These are phyloP conservation scores for Pseudovirgaria hyperparasitica DNA, from an alignment of 2,329 filamentous ascomycete genomes.

Conservation along the genomic window DNA sequence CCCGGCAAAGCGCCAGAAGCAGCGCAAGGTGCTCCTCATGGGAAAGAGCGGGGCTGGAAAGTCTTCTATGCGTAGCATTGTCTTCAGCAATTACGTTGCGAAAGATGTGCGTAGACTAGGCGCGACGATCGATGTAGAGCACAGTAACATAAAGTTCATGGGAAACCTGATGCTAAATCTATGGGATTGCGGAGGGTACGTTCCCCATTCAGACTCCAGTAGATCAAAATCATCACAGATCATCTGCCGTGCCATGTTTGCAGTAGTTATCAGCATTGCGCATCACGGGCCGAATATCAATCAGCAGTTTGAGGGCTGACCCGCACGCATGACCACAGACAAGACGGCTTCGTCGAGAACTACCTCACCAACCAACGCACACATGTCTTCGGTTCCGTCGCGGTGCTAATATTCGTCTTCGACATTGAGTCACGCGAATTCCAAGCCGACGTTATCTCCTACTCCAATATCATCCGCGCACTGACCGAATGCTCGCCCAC, in stretches of 20 bases:
- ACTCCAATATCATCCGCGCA: constrained; percentile 79
- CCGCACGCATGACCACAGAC: no score
- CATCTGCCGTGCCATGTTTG: background rate
- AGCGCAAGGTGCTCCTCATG: constrained; percentile 45
- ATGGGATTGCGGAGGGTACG: constrained; percentile 90
- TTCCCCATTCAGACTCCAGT: background rate
- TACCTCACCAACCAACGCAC: constrained; percentile 91
- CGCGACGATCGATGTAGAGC: constrained; percentile 95
- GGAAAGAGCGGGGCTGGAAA: constrained; percentile 96
- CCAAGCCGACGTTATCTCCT: constrained; percentile 83
- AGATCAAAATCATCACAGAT: no score
- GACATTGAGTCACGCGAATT: constrained; percentile 95
- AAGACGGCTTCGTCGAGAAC: constrained; percentile 98
- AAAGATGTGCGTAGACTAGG: constrained; percentile 87
- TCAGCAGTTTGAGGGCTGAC: background rate
- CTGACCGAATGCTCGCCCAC: constrained; percentile 70
- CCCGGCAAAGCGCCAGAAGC: constrained; percentile 41
- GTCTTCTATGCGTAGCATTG: constrained; percentile 96
- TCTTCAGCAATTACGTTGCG: constrained; percentile 97
- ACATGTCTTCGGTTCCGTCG: constrained; percentile 93
- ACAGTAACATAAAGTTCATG: constrained; percentile 97
- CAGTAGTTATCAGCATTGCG: background rate
- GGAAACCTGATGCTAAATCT: constrained; percentile 94
- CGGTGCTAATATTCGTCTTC: constrained; percentile 97
- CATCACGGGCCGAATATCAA: no score